A percentile compares a stretch with the other conserved stretches of the same genome.
These are phyloP conservation scores for Trametes coccinea DNA, from an alignment of 768 basidiomycete genomes.

Conservation along the genomic window DNA sequence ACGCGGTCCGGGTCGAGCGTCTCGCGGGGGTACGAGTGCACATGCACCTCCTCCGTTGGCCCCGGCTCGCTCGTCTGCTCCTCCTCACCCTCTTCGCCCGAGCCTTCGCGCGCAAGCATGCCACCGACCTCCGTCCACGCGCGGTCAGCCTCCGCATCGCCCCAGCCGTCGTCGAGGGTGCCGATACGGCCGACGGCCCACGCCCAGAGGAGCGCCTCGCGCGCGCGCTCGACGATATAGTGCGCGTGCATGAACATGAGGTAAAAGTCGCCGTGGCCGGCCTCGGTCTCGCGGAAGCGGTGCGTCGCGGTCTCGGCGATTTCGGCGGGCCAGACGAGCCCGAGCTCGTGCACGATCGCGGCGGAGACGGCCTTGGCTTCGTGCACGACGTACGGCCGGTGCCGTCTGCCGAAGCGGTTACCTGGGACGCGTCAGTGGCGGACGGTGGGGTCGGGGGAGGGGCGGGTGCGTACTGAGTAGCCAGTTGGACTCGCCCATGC, in stretches of 20 bases:
- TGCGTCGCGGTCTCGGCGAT: conserved; percentile 34
- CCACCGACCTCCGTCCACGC: conserved; percentile 39
- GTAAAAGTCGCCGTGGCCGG: conserved; percentile 35
- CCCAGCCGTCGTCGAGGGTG: conserved; percentile 28
- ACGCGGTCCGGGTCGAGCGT: conserved; percentile 26
- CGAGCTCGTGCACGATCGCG: conserved; percentile 37
- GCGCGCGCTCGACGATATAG: conserved; percentile 37
- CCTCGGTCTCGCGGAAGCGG: conserved; percentile 35
- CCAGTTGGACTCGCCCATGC: conserved; percentile 37
- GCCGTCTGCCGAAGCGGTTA: conserved; percentile 40
- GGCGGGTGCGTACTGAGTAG: conserved; percentile 34
- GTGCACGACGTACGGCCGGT: conserved; percentile 43
- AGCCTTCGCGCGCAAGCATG: conserved; percentile 9
- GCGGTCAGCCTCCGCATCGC: conserved; percentile 4
- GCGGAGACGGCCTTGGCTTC: conserved; percentile 38
- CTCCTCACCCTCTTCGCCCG: too few species aligned
- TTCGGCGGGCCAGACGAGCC: conserved; percentile 32
- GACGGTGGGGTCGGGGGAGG: not conserved
- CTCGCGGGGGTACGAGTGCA: conserved; percentile 17
- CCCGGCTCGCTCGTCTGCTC: too few species aligned
- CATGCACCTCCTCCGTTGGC: conserved; percentile 13
- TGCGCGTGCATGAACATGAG: conserved; percentile 36
- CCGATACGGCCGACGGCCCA: conserved; percentile 39
- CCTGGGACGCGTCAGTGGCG: conserved; percentile 12
- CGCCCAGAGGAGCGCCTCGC: conserved; percentile 41